Evolutionary conservation across 1,284 basidiomycete species (phyloP), one percentile per base, ranked within the genome.

Genomic region (Porogramme epimiltina): DNA sequence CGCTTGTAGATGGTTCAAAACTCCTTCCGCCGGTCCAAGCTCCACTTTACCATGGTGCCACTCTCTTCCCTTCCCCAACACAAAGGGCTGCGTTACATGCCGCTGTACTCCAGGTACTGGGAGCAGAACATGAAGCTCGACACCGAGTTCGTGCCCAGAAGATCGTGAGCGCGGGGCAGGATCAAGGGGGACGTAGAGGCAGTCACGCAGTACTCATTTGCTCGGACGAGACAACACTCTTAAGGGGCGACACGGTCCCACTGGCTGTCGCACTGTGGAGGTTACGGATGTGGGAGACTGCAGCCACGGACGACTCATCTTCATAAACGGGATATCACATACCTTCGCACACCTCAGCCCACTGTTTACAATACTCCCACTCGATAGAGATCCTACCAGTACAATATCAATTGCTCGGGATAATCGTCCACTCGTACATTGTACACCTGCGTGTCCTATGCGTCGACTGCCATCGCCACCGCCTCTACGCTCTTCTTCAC

Each of bases 241-340:
- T 66, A 46, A 72, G 81, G 38, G 84, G 76, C 0, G 89, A 91
- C 61, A 71, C 78, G 4, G 81, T 78, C 2, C 76, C 82, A 4
- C 69, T 87, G 11, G 84, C 83, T 0, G 78, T 86, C 43, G 87
- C 89, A 1, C 62, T 91, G 19, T 91, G 89, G 89, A 79, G 89
- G 54, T 52, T 90, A 42, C 74, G 84, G 52, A 82, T 91, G 79
- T 91, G 85, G 77, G 84, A 89, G 60, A 79, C 80, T 2, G 73
- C 67, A 22, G 64, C 47, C 43, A 23, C 47, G 52, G 47, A 56
- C 45, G 49, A 50, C 25, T 28, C 46, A 16, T 23, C 16, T 9
- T 31, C 28, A 13, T 31, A 13, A 31, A 31, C 28, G n/a, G n/a
- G n/a, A n/a, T n/a, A 31, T 31, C 28, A n/a, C 28, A 31, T 31